phyloP scores from a whole-genome alignment of 2,329 filamentous ascomycete genomes.

The Laburnicola sp. region DNA sequence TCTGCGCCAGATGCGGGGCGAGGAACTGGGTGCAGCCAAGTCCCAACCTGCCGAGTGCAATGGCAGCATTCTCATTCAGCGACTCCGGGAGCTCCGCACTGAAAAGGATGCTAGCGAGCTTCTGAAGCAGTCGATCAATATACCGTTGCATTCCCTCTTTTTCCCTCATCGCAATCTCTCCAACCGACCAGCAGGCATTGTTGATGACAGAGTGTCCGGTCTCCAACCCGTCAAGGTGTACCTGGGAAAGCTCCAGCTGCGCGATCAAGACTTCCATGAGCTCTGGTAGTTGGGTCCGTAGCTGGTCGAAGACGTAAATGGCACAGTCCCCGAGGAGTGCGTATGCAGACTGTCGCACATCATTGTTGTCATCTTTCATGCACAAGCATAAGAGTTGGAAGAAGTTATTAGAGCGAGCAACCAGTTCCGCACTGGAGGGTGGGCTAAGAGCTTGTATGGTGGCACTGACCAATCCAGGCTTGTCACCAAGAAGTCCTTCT shows the following conservation, averaged over 20 bases:
- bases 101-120: constrained; percentile 79
- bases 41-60: constrained; percentile 85
- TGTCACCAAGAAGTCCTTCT: constrained; percentile 96
- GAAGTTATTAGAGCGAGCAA: constrained; percentile 75
- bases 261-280: constrained; percentile 81
- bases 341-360: constrained; percentile 94
- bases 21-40: constrained; percentile 75
- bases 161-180: constrained; percentile 85
- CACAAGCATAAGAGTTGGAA: constrained; percentile 90
- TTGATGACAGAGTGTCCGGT: constrained; percentile 90
- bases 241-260: constrained; percentile 74
- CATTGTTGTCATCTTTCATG: constrained; percentile 87
- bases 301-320: constrained; percentile 83
- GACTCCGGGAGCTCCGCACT: constrained; percentile 84
- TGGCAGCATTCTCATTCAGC: constrained; percentile 90
- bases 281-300: constrained; percentile 71
- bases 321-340: constrained; percentile 93
- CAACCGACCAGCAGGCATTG: constrained; percentile 96
- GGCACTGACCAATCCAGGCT: constrained; percentile 89
- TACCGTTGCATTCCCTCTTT: constrained; percentile 74
- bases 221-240: constrained; percentile 78
- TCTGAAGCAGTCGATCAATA: constrained; percentile 73
- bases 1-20: constrained; percentile 75
- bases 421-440: constrained; percentile 73
- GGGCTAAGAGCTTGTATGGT: constrained; percentile 86